A percentile compares a stretch with the other conserved stretches of the same genome.
These are phyloP conservation scores for Andrographis paniculata DNA, from an alignment of 305 asterid species.

Conservation along the genomic window DNA sequence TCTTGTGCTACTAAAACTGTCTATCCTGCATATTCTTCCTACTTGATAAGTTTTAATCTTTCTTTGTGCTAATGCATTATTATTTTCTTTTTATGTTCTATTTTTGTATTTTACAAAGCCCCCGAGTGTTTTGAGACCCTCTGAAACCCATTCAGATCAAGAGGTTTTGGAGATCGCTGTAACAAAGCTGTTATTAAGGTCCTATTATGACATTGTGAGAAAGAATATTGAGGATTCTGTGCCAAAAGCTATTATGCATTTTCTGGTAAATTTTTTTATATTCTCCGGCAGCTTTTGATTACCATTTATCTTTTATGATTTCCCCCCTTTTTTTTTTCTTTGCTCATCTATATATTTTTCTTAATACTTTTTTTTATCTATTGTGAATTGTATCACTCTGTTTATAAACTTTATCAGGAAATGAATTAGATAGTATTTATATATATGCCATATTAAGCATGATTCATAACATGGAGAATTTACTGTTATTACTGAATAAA, in stretches of 20 bases:
- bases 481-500: no score
- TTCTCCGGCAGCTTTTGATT: no score
- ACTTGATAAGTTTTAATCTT: neutral
- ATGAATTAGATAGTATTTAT: no score
- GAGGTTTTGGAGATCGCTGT: conserved; percentile 69
- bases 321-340: neutral
- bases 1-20: neutral
- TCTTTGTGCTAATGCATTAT: no score
- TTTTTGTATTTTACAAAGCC: conserved; percentile 41
- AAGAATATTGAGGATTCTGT: conserved; percentile 85
- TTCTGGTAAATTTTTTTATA: conserved; percentile 61
- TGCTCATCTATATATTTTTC: neutral
- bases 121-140: conserved; percentile 86
- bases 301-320: conserved; percentile 6
- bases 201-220: conserved; percentile 91
- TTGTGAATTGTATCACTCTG: no score
- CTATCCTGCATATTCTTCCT: neutral
- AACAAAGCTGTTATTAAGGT: conserved; percentile 75
- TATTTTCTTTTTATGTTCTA: conserved; percentile 12
- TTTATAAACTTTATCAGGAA: no score
- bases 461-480: no score
- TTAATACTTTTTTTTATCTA: no score
- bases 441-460: no score
- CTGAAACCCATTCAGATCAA: conserved; percentile 81
- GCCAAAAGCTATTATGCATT: conserved; percentile 98